phyloP scores from a whole-genome alignment of 2,329 filamentous ascomycete species.

The Spiromastix sp. region DNA sequence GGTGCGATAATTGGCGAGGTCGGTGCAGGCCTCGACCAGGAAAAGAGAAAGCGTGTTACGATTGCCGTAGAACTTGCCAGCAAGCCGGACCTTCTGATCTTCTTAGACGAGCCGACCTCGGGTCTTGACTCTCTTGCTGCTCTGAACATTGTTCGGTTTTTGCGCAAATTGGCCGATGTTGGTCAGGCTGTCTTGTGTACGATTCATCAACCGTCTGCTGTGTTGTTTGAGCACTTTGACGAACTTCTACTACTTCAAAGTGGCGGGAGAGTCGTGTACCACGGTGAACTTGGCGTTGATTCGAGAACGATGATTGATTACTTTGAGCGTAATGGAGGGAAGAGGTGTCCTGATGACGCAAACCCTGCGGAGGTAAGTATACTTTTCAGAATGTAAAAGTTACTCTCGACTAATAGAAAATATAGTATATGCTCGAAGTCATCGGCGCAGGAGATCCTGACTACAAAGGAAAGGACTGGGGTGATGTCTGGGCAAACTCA shows the following conservation, averaged over 20 bases:
- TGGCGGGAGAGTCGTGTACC: conserved; percentile 71
- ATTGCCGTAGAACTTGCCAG: conserved; percentile 54
- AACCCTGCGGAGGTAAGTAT: conserved; percentile 53
- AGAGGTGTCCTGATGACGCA: conserved; percentile 48
- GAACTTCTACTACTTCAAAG: conserved; percentile 66
- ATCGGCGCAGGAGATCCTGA: conserved; percentile 55
- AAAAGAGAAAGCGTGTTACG: conserved; percentile 58
- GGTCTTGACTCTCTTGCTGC: conserved; percentile 61
- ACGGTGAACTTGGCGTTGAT: conserved; percentile 71
- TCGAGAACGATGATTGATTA: conserved; percentile 60
- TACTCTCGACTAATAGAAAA: conserved; percentile 2
- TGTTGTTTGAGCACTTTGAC: conserved; percentile 82
- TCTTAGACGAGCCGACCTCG: conserved; percentile 54
- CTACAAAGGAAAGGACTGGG: conserved; percentile 52
- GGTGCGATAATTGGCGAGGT: conserved; percentile 52
- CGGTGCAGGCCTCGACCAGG: conserved; percentile 51
- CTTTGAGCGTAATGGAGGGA: conserved; percentile 55
- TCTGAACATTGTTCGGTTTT: conserved; percentile 52
- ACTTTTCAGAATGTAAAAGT: background rate
- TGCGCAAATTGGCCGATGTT: conserved; percentile 55
- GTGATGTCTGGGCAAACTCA: conserved; percentile 48
- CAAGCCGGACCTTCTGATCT: conserved; percentile 51
- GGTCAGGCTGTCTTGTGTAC: conserved; percentile 86
- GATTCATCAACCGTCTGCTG: conserved; percentile 81
- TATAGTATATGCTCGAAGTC: conserved; percentile 69